Conservation (phyloP, 2,329 filamentous ascomycete species). For the Cladosporium colombiae region DNA sequence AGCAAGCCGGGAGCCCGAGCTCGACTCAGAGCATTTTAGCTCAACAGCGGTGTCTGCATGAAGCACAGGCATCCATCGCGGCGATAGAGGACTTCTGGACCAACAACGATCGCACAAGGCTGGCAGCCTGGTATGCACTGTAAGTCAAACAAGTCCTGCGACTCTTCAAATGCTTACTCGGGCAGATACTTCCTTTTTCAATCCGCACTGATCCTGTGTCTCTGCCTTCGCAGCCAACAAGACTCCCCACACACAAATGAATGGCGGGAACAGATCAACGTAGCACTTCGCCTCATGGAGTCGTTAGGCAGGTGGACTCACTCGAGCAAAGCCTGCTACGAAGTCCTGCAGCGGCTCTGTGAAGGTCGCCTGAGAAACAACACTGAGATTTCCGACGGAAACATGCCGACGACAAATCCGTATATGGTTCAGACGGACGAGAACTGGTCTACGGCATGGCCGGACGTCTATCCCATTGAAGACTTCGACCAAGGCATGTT, state of each 20-base stretch:
- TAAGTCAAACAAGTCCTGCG: conserved; percentile 32
- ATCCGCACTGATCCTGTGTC: conserved; percentile 50
- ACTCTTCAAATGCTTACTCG: neutral
- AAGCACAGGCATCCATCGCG: conserved; percentile 45
- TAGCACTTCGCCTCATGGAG: conserved; percentile 41
- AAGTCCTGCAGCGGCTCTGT: conserved; percentile 31
- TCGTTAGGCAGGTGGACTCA: conserved; percentile 43
- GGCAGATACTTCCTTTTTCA: conserved; percentile 48
- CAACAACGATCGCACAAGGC: conserved; percentile 40
- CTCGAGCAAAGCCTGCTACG: conserved; percentile 44
- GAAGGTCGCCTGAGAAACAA: neutral
- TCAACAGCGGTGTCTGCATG: conserved; percentile 22
- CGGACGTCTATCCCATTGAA: neutral
- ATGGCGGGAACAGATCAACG: conserved; percentile 46
- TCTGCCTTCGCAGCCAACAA: conserved; percentile 40
- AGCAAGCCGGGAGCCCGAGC: neutral
- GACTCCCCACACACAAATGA: conserved; percentile 37
- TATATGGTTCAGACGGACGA: neutral
- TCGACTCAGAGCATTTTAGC: neutral
- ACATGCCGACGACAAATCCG: neutral
- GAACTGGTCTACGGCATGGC: neutral
- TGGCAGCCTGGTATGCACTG: conserved; percentile 50
- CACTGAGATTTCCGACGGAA: neutral
- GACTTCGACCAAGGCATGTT: neutral
- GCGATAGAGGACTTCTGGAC: conserved; percentile 45